Base-by-base conservation (phyloP, 257 asterid genomes). In the Solanum rostratum region DNA sequence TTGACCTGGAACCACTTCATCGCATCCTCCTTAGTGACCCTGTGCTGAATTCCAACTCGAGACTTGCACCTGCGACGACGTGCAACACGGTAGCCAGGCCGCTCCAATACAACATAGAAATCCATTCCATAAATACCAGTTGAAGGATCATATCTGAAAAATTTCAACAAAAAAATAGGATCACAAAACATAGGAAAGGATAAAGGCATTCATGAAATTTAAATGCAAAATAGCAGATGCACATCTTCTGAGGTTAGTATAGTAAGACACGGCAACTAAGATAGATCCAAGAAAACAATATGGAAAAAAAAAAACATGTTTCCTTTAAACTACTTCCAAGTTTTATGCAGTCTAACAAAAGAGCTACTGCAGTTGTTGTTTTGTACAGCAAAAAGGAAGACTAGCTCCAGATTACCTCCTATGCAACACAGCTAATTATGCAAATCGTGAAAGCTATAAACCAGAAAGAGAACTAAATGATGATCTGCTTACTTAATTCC, bases 51-150 rank as follows among this genome's bases (percentile, higher is more conserved):
- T 16, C 97, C 97, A n/a, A 93, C 97, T 13, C 94, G 91, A 14
- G 97, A 59, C 90, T 93, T 92, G 94, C 97, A 93, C 89, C 97
- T 91, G 24, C 97, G 91, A 53, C 95, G 93, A 45, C 97, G 92
- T 9, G 94, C 97, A 29, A 93, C 95, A 10, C 95, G 88, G 79
- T 93, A 93, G n/a, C 97, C 97, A 63, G 97, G 91, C 49, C 95
- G 92, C 82, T 91, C 94, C 90, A 91, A 82, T 33, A 92, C 95
- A 11, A 93, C 92, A 49, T 37, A 93, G 95, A 93, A 93, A 83
- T 93, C 97, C 97, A 93, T 93, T 27, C 97, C 97, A 57, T 93
- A 93, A 39, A 93, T 93, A 83, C 97, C 97, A 14, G 97, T 93
- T 45, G 97, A 93, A 15, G 97, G 97, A 69, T 93, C 97, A 83